A percentile compares a stretch with the other conserved stretches of the same genome.
phyloP scores from a whole-genome alignment of 1,284 basidiomycete species.

The Sanguinoderma infundibulare region DNA sequence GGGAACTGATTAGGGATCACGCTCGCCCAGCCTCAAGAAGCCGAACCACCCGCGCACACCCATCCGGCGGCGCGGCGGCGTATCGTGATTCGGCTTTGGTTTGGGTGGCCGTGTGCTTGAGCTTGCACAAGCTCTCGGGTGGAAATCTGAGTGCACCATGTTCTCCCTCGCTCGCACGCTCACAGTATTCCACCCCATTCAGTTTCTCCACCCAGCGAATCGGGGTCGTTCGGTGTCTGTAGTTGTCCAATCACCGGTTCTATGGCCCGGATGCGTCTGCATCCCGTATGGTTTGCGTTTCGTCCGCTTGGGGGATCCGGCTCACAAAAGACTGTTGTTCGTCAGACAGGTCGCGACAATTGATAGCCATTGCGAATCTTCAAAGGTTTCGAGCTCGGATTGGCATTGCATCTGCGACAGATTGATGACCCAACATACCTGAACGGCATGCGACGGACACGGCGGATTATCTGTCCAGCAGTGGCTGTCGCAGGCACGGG shows the following conservation, averaged over 20 bases:
- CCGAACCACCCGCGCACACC: background rate
- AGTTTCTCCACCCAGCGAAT: background rate
- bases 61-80: background rate
- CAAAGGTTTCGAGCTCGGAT: background rate
- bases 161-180: background rate
- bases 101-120: background rate
- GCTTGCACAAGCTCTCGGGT: background rate
- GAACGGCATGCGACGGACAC: constrained; percentile 3
- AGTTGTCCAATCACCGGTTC: background rate
- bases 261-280: background rate
- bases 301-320: background rate
- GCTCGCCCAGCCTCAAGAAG: background rate
- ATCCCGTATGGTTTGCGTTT: background rate
- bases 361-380: background rate
- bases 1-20: background rate
- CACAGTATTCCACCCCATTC: background rate
- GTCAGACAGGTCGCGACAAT: background rate
- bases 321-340: background rate
- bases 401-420: constrained; percentile 1
- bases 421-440: background rate
- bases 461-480: constrained; percentile 2
- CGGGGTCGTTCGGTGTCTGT: background rate
- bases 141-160: background rate
- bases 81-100: background rate
- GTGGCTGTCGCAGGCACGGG: constrained; percentile 2